Base-by-base conservation (phyloP, 352 stramenopile genomes). In the Globisporangium nagaii region DNA sequence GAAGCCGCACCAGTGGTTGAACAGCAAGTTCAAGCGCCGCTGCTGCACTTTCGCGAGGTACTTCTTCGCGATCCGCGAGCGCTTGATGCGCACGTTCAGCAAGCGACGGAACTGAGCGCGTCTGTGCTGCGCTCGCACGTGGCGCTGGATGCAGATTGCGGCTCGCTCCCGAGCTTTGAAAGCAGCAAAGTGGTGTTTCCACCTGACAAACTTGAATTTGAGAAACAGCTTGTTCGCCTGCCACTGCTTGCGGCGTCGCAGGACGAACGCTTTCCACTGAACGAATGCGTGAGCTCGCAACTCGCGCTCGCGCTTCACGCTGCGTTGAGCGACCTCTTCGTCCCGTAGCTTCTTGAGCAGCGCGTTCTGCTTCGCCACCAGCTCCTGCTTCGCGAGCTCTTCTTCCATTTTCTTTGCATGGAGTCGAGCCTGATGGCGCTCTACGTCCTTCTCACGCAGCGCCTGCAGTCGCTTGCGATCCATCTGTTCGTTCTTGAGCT, bases 141-240 rank as follows among this genome's bases (percentile, higher is more conserved):
- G 63, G 8, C 43, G 58, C 43, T 90, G 78, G 24, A 90, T 74
- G 6, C 48, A 51, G 17, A 37, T 59, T 0, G 71, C 73, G 20
- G 75, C 71, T 3, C 25, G 30, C 27, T 60, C 24, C n/a, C 58
- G 56, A 0, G 17, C 59, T 32, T 85, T 71, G 19, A 58, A 65
- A 4, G 32, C 41, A 8, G 51, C 39, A 31, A 75, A 69, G 11
- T 80, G 65, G 4, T 60, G 39, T 34, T 79, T 79, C 79, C 79
- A 90, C 39, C 69, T 68, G 12, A 77, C 65, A 39, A 90, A 68
- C 42, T 76, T 77, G 47, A 88, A 70, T 49, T 78, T 81, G 11
- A 85, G n/a, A 49, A 86, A 88, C 42, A 88, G 56, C n/a, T 58
- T 65, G 53, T 68, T 70, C 13, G 77, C 77, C n/a, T 75, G 62